A percentile compares a stretch with the other conserved stretches of the same genome.
Evolutionary conservation across 306 rosid species (phyloP).

Genomic region (Pyrus bretschneideri): DNA sequence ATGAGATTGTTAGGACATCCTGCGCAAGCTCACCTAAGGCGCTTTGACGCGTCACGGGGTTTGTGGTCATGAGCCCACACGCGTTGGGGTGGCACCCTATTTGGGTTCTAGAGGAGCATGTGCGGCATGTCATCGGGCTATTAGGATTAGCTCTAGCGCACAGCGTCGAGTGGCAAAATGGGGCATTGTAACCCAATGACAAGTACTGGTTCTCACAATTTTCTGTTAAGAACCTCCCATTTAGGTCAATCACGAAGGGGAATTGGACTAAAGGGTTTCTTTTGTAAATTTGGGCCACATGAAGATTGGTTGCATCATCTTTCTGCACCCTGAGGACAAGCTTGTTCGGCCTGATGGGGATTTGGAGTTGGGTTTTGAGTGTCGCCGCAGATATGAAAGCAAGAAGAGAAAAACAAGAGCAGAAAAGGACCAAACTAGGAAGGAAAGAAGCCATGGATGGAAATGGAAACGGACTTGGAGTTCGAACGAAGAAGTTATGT

Average conservation of each 20-base stretch:
- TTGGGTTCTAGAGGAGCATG: conserved; percentile 2
- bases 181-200: conserved; percentile 37
- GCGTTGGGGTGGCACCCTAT: conserved; percentile 51
- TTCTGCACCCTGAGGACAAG: conserved; percentile 26
- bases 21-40: conserved; percentile 41
- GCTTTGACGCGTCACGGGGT: conserved; percentile 37
- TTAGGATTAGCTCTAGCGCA: conserved; percentile 40
- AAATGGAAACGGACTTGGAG: neutral
- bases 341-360: conserved; percentile 14
- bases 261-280: conserved; percentile 25
- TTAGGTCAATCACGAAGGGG: conserved; percentile 40
- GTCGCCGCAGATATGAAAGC: neutral
- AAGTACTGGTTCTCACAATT: conserved; percentile 38
- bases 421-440: neutral
- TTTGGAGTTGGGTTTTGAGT: neutral
- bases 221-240: conserved; percentile 30
- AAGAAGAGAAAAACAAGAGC: neutral
- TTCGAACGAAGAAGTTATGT: neutral
- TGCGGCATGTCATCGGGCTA: conserved; percentile 27
- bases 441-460: conserved; percentile 5
- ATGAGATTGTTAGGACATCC: conserved; percentile 29
- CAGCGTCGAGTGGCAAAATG: conserved; percentile 44
- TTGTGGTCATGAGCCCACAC: conserved; percentile 29
- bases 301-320: conserved; percentile 35
- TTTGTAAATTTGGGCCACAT: conserved; percentile 38